Percentiles rank a stretch among this genome's conserved stretches.
These are phyloP conservation scores for Candida nanaspora DNA, from an alignment of 805 yeast species.

Conservation along the genomic window DNA sequence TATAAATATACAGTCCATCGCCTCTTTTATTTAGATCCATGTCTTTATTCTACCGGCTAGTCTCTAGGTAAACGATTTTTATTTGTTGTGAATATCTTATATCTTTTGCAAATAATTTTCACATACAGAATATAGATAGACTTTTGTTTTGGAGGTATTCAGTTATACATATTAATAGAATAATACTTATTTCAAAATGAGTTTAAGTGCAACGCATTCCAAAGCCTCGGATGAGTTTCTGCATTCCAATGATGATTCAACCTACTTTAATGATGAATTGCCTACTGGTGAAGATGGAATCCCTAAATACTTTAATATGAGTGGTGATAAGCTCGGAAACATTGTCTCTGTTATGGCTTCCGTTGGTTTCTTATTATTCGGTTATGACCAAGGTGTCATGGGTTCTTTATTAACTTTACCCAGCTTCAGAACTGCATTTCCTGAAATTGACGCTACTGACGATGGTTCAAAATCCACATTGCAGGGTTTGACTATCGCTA, in stretches of 20 bases:
- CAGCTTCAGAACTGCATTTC: slow-evolving; percentile 16
- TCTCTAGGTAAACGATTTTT: no score
- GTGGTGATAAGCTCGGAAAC: slow-evolving; percentile 12
- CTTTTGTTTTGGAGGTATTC: no score
- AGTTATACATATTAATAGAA: no score
- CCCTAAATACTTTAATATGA: slow-evolving; percentile 9
- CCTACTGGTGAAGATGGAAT: background rate
- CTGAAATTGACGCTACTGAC: slow-evolving; percentile 15
- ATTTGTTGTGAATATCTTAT: no score
- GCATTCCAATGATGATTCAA: background rate
- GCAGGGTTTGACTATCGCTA: slow-evolving; percentile 43
- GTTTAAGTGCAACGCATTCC: background rate
- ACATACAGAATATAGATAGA: no score
- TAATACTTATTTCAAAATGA: no score
- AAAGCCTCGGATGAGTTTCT: background rate
- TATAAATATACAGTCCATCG: no score
- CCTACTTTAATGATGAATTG: background rate
- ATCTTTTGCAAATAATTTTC: no score
- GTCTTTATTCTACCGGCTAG: no score
- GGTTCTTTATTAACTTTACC: slow-evolving; percentile 23
- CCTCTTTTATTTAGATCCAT: no score
- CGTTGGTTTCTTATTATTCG: slow-evolving; percentile 35
- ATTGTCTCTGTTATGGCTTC: slow-evolving; percentile 16
- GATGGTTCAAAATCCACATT: slow-evolving; percentile 32
- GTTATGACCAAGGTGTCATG: slow-evolving; percentile 49